Conservation (phyloP, 768 basidiomycete genomes). For the Mycena vitilis region DNA sequence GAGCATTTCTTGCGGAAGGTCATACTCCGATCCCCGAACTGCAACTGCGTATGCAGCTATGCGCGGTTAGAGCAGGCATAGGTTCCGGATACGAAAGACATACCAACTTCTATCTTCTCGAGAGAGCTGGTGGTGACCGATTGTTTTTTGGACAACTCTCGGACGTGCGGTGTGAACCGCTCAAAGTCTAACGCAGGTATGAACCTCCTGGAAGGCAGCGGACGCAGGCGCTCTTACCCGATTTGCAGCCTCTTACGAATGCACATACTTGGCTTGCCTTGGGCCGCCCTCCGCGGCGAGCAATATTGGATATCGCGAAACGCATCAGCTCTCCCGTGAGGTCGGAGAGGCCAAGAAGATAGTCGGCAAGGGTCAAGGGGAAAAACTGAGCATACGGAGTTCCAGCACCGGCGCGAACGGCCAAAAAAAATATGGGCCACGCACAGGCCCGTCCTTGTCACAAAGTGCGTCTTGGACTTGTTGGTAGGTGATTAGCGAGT, state of each 20-base stretch:
- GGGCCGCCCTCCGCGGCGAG: slow-evolving; percentile 70
- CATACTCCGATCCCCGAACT: slow-evolving; percentile 79
- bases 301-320: slow-evolving; percentile 87
- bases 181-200: slow-evolving; percentile 73
- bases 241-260: slow-evolving; percentile 81
- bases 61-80: slow-evolving; percentile 23
- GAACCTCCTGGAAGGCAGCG: slow-evolving; percentile 13
- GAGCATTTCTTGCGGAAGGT: slow-evolving; percentile 72
- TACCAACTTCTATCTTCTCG: slow-evolving; percentile 95
- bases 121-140: slow-evolving; percentile 87
- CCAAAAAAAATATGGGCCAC: slow-evolving; percentile 42
- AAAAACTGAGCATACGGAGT: slow-evolving; percentile 66
- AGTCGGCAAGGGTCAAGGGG: slow-evolving; percentile 82
- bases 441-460: slow-evolving; percentile 74
- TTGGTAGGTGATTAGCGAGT: slow-evolving; percentile 71
- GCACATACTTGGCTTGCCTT: slow-evolving; percentile 73
- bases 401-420: slow-evolving; percentile 1
- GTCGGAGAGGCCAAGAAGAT: slow-evolving; percentile 92
- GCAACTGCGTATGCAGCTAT: slow-evolving; percentile 79
- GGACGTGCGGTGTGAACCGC: slow-evolving; percentile 73
- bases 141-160: slow-evolving; percentile 89
- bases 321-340: slow-evolving; percentile 98
- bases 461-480: slow-evolving; percentile 75
- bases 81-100: slow-evolving; percentile 33
- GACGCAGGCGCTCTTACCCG: slow-evolving; percentile 56